Evolutionary conservation across 31 red algal genomes (phyloP).

Genomic region (Odonthalia washingtoniensis): DNA sequence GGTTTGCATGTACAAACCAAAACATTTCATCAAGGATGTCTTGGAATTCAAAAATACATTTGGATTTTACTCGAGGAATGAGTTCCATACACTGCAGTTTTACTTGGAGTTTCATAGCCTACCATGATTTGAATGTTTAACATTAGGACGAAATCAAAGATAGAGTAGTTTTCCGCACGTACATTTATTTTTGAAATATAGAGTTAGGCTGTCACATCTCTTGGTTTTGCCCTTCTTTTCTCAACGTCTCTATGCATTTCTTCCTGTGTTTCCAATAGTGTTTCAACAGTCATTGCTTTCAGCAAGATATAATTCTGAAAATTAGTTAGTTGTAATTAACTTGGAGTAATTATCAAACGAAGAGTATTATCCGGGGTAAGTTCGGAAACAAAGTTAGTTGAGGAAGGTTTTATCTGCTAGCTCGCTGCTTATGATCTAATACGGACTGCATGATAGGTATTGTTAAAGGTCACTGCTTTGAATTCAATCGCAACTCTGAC

Average conservation of each 20-base stretch:
- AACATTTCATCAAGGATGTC: too few relatives aligned
- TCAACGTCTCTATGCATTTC: slow-evolving; percentile 16
- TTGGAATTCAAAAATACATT: too few relatives aligned
- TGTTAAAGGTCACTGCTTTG: slow-evolving; percentile 9
- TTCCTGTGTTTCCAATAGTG: too few relatives aligned
- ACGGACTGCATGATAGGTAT: slow-evolving; percentile 44
- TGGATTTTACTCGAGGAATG: too few relatives aligned
- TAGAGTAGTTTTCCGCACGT: neutral
- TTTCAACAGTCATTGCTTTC: too few relatives aligned
- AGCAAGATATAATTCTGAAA: too few relatives aligned
- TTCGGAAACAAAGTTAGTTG: slow-evolving; percentile 16
- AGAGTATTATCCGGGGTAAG: slow-evolving; percentile 32
- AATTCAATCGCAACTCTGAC: slow-evolving; percentile 24
- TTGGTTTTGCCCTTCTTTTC: neutral
- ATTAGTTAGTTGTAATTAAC: neutral
- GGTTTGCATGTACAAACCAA: too few relatives aligned
- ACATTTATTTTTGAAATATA: slow-evolving; percentile 10
- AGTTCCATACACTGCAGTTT: neutral
- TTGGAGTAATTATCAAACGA: neutral
- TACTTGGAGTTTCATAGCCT: slow-evolving; percentile 23
- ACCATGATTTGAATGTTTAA: neutral
- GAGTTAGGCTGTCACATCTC: neutral
- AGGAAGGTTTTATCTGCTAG: slow-evolving; percentile 7
- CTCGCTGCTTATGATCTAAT: slow-evolving; percentile 7
- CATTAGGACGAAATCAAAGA: slow-evolving; percentile 23